phyloP scores from a whole-genome alignment of 345 rosid species.

The Theobroma cacao region DNA sequence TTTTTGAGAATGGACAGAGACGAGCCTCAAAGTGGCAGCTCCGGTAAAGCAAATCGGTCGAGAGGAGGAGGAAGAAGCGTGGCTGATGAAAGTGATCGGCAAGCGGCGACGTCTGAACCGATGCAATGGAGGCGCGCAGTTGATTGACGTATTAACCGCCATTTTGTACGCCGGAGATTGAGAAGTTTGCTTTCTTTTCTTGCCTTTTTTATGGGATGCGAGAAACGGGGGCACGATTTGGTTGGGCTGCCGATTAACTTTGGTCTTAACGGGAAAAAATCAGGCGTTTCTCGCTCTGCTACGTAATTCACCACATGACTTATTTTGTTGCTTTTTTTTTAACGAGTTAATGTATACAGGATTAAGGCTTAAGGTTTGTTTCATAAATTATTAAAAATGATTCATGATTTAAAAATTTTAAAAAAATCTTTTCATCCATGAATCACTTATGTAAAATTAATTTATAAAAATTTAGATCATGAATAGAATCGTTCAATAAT shows the following conservation, averaged over 20 bases:
- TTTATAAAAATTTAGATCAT: too few species aligned
- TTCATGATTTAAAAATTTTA: too few species aligned
- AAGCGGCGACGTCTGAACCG: constrained; percentile 29
- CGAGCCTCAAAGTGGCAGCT: constrained; percentile 33
- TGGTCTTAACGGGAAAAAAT: background rate
- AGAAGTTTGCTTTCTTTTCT: background rate
- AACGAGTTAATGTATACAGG: too few species aligned
- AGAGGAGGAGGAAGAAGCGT: constrained; percentile 1
- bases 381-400: too few species aligned
- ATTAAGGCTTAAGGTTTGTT: too few species aligned
- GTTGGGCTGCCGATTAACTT: constrained; percentile 4
- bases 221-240: background rate
- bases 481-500: too few species aligned
- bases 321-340: too few species aligned
- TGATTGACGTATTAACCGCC: constrained; percentile 43
- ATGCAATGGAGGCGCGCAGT: constrained; percentile 32
- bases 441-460: too few species aligned
- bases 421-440: too few species aligned
- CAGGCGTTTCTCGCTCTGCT: background rate
- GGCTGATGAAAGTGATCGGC: constrained; percentile 26
- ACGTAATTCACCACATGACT: too few species aligned
- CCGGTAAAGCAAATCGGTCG: constrained; percentile 25
- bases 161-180: constrained; percentile 18
- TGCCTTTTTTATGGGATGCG: background rate
- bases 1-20: constrained; percentile 43